Evolutionary conservation across 495 filamentous ascomycete genomes (phyloP).

Genomic region (Aspergillus affinis): DNA sequence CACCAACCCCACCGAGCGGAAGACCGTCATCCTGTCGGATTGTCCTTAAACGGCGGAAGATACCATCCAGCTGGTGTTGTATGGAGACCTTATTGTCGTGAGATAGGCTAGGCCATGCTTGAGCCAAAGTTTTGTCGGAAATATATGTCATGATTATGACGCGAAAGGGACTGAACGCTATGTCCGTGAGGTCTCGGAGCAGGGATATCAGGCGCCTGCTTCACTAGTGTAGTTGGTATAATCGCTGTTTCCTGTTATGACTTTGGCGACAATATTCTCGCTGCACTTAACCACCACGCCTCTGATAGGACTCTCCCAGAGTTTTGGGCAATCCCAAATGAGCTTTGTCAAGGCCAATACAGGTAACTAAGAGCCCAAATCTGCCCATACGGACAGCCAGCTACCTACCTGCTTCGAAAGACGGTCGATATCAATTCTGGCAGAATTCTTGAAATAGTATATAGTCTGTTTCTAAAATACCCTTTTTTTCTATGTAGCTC

Average conservation of each 20-base stretch:
- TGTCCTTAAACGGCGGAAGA: constrained; percentile 30
- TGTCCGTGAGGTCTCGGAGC: constrained; percentile 32
- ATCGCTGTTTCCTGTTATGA: constrained; percentile 22
- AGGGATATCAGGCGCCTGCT: constrained; percentile 29
- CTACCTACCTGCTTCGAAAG: no score
- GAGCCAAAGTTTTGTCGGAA: constrained; percentile 26
- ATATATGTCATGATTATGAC: constrained; percentile 37
- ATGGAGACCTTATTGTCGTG: constrained; percentile 32
- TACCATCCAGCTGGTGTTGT: constrained; percentile 30
- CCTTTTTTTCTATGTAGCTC: no score
- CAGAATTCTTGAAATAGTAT: no score
- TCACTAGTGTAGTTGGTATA: constrained; percentile 32
- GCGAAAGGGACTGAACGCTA: constrained; percentile 23
- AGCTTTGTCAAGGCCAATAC: constrained; percentile 13
- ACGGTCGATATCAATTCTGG: no score
- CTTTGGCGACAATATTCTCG: constrained; percentile 31
- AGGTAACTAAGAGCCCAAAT: no score
- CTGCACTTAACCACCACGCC: constrained; percentile 26
- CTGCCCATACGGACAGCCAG: no score
- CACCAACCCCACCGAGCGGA: constrained; percentile 28
- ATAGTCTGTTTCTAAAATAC: no score
- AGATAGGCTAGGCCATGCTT: constrained; percentile 27
- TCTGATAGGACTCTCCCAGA: constrained; percentile 17
- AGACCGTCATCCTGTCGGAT: constrained; percentile 21
- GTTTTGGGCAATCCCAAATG: constrained; percentile 14